Conservation (phyloP, 306 rosid genomes). For the Vigna reflexopilosa region DNA sequence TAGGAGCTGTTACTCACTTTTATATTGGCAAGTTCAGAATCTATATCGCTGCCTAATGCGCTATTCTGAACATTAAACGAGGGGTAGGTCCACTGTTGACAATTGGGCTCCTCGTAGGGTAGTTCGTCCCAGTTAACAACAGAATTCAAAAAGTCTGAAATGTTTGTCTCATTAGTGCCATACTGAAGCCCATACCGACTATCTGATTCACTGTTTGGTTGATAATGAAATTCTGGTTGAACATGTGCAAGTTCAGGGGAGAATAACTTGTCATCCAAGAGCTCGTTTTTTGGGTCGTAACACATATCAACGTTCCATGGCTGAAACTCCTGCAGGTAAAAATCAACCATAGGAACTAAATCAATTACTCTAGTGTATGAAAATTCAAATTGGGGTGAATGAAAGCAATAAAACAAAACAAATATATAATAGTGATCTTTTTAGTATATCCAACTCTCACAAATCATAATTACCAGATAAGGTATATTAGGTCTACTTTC, state of each 20-base stretch:
- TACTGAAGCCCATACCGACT: conserved; percentile 45
- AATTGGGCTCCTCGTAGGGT: conserved; percentile 36
- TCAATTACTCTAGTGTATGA: conserved; percentile 20
- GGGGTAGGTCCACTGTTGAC: conserved; percentile 37
- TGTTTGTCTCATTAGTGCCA: conserved; percentile 58
- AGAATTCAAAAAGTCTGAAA: conserved; percentile 57
- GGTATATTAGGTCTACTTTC: not conserved
- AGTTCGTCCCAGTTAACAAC: conserved; percentile 51
- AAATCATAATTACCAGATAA: not conserved
- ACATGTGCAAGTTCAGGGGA: conserved; percentile 64
- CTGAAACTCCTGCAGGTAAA: conserved; percentile 45
- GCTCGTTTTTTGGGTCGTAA: conserved; percentile 45
- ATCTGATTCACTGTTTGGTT: conserved; percentile 43
- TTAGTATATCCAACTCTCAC: not conserved
- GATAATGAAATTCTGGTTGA: conserved; percentile 49
- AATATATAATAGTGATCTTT: not conserved
- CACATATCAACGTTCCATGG: conserved; percentile 39
- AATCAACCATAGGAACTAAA: conserved; percentile 26
- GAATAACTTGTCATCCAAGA: conserved; percentile 56
- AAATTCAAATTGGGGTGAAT: conserved; percentile 10
- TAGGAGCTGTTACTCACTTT: conserved; percentile 58
- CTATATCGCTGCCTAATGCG: conserved; percentile 45
- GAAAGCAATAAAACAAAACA: conserved; percentile 14
- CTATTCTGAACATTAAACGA: conserved; percentile 29
- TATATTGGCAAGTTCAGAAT: conserved; percentile 43